phyloP scores from a whole-genome alignment of 2,329 filamentous ascomycete genomes.

The Colletotrichum cereale region DNA sequence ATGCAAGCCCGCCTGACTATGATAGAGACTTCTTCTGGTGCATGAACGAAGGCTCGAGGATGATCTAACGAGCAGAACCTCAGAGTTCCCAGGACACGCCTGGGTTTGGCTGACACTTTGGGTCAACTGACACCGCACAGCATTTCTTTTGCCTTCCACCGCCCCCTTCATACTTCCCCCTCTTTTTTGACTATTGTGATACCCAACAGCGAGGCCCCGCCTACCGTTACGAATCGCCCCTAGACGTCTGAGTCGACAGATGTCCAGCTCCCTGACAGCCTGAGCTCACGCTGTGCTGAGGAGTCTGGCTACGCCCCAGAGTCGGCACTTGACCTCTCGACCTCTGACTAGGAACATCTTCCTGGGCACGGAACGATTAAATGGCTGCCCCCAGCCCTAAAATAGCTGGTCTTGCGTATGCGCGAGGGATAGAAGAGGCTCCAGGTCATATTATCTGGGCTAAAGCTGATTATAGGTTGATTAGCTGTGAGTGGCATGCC shows the following conservation, averaged over 20 bases:
- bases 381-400: too few species aligned
- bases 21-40: not conserved
- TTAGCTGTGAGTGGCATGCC: too few species aligned
- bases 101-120: not conserved
- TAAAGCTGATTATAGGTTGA: too few species aligned
- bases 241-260: not conserved
- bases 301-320: not conserved
- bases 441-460: too few species aligned
- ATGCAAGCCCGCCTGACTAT: not conserved
- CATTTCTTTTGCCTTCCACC: not conserved
- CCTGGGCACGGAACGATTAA: too few species aligned
- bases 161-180: not conserved
- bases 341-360: not conserved
- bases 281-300: not conserved
- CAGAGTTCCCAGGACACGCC: not conserved
- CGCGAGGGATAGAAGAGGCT: too few species aligned
- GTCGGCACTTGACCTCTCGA: not conserved
- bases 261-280: not conserved
- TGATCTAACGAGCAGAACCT: not conserved
- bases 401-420: too few species aligned
- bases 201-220: not conserved
- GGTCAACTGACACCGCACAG: not conserved
- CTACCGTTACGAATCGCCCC: not conserved
- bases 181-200: not conserved
- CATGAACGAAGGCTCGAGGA: not conserved